phyloP scores from a whole-genome alignment of 305 asterid genomes.

The Caryopteris hybrid region DNA sequence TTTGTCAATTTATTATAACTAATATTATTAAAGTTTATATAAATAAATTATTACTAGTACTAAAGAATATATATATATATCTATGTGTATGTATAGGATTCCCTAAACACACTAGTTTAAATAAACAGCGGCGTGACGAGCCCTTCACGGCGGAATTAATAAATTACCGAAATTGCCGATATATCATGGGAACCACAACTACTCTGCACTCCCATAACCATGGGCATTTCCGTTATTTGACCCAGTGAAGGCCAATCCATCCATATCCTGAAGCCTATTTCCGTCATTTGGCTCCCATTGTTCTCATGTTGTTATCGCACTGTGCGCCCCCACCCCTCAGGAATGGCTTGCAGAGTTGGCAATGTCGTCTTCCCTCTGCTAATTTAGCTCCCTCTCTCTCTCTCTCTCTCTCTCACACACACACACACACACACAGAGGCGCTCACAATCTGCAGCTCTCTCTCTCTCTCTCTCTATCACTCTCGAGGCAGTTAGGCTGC shows the following conservation, averaged over 20 bases:
- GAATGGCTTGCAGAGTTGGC: conserved; percentile 92
- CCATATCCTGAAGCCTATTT: conserved; percentile 11
- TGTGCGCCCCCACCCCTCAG: conserved; percentile 15
- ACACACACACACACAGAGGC: not conserved
- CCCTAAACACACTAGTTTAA: not conserved
- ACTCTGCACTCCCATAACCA: not conserved
- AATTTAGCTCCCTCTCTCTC: conserved; percentile 18
- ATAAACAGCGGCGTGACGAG: conserved; percentile 24
- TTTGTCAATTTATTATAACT: too few relatives aligned
- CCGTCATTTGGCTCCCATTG: conserved; percentile 22
- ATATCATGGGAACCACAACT: conserved; percentile 21
- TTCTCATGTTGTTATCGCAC: conserved; percentile 22
- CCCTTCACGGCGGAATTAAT: conserved; percentile 27
- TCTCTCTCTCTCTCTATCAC: conserved; percentile 33
- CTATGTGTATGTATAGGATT: too few relatives aligned
- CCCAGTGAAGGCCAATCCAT: not conserved
- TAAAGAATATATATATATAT: too few relatives aligned
- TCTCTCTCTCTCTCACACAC: conserved; percentile 12
- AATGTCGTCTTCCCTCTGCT: conserved; percentile 33
- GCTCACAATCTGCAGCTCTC: not conserved
- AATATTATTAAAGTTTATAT: not conserved
- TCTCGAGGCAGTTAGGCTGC: conserved; percentile 52
- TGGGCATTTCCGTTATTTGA: conserved; percentile 34
- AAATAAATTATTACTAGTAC: too few relatives aligned
- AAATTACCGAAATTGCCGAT: not conserved